Evolutionary conservation across 345 rosid species (phyloP).

Genomic region (Physaria fendleri): DNA sequence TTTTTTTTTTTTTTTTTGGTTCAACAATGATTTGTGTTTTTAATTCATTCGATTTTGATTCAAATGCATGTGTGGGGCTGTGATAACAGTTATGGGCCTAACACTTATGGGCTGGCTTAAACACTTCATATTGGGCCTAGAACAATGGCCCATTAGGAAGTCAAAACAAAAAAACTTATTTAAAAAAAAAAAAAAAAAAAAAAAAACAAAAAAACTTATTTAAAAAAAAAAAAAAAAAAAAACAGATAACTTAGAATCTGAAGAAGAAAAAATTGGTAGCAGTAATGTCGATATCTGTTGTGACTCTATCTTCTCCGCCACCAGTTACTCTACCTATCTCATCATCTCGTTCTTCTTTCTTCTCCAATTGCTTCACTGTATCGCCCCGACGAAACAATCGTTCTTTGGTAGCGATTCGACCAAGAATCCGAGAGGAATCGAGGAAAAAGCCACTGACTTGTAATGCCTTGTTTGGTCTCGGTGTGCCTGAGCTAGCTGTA

Average conservation of each 20-base stretch:
- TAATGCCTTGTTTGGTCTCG: constrained; percentile 85
- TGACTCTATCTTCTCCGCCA: constrained; percentile 43
- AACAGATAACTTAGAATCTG: constrained; percentile 11
- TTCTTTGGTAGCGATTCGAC: constrained; percentile 36
- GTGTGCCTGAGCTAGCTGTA: constrained; percentile 91
- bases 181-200: too few relatives aligned
- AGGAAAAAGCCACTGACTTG: constrained; percentile 48
- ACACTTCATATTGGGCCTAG: too few relatives aligned
- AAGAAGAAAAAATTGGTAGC: not conserved
- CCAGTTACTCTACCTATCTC: constrained; percentile 35
- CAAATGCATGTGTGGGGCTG: too few relatives aligned
- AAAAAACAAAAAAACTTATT: too few relatives aligned
- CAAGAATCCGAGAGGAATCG: constrained; percentile 32
- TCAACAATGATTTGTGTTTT: too few relatives aligned
- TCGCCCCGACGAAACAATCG: constrained; percentile 12
- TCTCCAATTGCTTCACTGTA: constrained; percentile 15
- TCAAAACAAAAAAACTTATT: too few relatives aligned
- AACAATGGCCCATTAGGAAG: too few relatives aligned
- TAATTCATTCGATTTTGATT: too few relatives aligned
- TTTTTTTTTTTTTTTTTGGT: too few relatives aligned
- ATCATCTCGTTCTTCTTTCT: constrained; percentile 50
- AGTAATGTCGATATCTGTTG: constrained; percentile 58
- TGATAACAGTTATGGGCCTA: too few relatives aligned
- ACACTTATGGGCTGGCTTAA: too few relatives aligned
- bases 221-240: not conserved